A percentile compares a stretch with the other conserved stretches of the same genome.
Conservation (phyloP, 257 asterid species). For the Eustoma russellianum region DNA sequence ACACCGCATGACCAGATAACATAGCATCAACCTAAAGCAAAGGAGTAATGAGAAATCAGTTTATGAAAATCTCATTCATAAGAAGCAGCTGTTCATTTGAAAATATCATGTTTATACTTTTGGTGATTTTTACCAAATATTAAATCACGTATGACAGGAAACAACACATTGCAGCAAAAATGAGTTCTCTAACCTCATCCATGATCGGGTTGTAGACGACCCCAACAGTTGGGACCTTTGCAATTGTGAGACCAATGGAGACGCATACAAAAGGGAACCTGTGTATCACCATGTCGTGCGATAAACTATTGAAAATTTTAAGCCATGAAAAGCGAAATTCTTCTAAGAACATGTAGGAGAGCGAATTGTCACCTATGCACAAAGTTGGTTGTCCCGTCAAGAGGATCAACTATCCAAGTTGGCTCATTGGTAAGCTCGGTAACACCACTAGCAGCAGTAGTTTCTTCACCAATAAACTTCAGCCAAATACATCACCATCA, state of each 20-base stretch:
- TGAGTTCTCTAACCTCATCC: slow-evolving; percentile 52
- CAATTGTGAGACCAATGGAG: slow-evolving; percentile 79
- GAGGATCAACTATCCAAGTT: slow-evolving; percentile 97
- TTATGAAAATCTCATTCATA: no score
- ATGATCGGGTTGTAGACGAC: slow-evolving; percentile 80
- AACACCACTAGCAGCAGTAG: slow-evolving; percentile 73
- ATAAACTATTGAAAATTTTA: slow-evolving; percentile 6
- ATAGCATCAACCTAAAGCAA: no score
- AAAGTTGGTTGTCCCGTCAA: slow-evolving; percentile 95
- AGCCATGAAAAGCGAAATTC: background rate
- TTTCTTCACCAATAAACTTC: slow-evolving; percentile 96
- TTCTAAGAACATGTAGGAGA: slow-evolving; percentile 3
- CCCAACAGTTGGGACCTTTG: slow-evolving; percentile 61
- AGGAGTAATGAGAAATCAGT: no score
- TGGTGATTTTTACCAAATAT: no score
- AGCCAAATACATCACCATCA: slow-evolving; percentile 1
- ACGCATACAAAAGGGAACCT: slow-evolving; percentile 89
- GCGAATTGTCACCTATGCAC: slow-evolving; percentile 69
- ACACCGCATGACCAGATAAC: no score
- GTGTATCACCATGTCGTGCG: slow-evolving; percentile 13
- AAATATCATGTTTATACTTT: no score
- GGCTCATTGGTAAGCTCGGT: slow-evolving; percentile 81
- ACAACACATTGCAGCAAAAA: background rate
- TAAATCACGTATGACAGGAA: no score
- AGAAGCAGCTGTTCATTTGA: no score